Percentiles rank a stretch among this genome's conserved stretches.
Evolutionary conservation across 352 stramenopile species (phyloP).

Genomic region (Pythium vanterpoolii): DNA sequence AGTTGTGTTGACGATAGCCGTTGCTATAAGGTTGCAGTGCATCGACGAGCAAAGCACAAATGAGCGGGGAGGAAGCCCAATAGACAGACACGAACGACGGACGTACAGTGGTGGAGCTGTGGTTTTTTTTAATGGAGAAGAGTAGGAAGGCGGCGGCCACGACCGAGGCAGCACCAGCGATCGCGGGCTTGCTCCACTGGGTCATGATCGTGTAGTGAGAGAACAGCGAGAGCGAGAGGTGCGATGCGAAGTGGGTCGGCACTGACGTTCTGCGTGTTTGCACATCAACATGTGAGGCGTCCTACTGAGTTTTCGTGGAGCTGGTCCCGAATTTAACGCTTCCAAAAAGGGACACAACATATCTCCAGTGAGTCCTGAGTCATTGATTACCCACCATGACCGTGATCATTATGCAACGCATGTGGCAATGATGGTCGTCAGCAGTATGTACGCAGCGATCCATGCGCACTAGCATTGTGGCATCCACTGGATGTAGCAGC

Average conservation of each 20-base stretch:
- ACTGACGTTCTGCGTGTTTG: neutral
- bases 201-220: conserved; percentile 37
- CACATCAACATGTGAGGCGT: neutral
- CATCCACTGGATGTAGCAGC: no score
- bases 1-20: no score
- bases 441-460: neutral
- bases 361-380: no score
- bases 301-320: neutral
- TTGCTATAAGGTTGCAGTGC: no score
- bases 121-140: conserved; percentile 42
- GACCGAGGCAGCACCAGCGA: conserved; percentile 71
- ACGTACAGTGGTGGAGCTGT: conserved; percentile 36
- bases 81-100: neutral
- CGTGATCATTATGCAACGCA: neutral
- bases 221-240: neutral
- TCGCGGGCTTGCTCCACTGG: conserved; percentile 75
- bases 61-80: neutral
- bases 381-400: neutral
- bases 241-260: neutral
- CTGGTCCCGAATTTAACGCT: no score
- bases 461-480: no score
- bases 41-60: neutral
- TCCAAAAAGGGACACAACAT: no score
- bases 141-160: conserved; percentile 50
- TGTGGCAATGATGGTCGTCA: neutral